phyloP scores from a whole-genome alignment of 73 alveolate species.

The Durusdinium trenchii region DNA sequence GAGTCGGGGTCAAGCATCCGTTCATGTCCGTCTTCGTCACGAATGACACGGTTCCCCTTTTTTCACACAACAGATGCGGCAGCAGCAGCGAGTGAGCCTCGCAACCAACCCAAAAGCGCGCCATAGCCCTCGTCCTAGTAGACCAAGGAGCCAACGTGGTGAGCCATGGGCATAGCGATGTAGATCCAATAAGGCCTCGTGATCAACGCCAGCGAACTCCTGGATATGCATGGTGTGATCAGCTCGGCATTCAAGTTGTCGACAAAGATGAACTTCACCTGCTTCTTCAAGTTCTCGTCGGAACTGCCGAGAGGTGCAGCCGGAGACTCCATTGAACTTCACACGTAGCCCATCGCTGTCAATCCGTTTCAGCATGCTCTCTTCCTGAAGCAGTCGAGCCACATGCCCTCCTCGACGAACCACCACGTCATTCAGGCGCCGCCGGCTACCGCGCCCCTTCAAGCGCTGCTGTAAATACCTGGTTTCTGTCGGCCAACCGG shows the following conservation, averaged over 20 bases:
- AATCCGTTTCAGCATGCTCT: neutral
- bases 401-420: neutral
- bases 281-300: neutral
- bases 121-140: neutral
- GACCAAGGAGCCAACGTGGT: neutral
- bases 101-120: neutral
- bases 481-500: neutral
- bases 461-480: neutral
- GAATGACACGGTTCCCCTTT: too few relatives aligned
- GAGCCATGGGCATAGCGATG: neutral
- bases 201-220: neutral
- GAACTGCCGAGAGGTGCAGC: neutral
- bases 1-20: neutral
- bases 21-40: neutral
- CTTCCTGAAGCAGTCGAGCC: neutral
- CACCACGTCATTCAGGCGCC: neutral
- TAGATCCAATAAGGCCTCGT: neutral
- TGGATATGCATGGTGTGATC: neutral
- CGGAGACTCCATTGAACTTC: neutral
- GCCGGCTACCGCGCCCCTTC: neutral
- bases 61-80: neutral
- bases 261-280: neutral
- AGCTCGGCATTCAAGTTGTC: neutral
- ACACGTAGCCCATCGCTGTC: neutral
- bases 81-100: neutral